Evolutionary conservation across 2,329 filamentous ascomycete genomes (phyloP).

Genomic region (Alternaria alternata): DNA sequence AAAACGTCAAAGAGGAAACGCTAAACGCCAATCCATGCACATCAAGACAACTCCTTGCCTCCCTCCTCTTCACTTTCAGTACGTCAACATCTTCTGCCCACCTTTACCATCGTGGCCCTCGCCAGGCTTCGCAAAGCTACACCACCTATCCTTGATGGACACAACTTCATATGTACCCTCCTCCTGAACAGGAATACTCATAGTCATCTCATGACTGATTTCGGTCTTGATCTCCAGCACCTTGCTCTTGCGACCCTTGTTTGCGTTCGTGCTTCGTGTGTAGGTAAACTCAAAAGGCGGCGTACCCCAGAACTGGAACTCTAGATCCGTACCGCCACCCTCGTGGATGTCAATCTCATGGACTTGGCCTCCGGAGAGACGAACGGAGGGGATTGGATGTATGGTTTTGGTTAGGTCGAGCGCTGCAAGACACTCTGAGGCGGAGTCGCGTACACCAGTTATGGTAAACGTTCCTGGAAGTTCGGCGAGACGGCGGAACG

Average conservation of each 20-base stretch:
- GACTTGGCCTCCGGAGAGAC: constrained; percentile 83
- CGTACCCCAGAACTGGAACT: constrained; percentile 94
- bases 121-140: constrained; percentile 81
- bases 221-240: constrained; percentile 93
- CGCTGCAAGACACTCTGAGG: constrained; percentile 83
- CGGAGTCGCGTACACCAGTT: constrained; percentile 84
- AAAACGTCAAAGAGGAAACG: constrained; percentile 1
- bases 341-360: constrained; percentile 93
- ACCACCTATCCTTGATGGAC: constrained; percentile 91
- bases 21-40: constrained; percentile 8
- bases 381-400: constrained; percentile 90
- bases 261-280: constrained; percentile 88
- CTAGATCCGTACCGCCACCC: constrained; percentile 89
- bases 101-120: constrained; percentile 47
- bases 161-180: constrained; percentile 98
- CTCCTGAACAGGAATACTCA: constrained; percentile 84
- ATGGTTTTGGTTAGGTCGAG: constrained; percentile 83
- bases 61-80: constrained; percentile 25
- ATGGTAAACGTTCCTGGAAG: constrained; percentile 88
- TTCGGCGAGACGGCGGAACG: constrained; percentile 92
- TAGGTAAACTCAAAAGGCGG: constrained; percentile 99
- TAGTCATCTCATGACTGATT: constrained; percentile 79
- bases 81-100: constrained; percentile 52
- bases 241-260: constrained; percentile 63
- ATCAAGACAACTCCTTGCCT: background rate